A percentile compares a stretch with the other conserved stretches of the same genome.
Conservation (phyloP, 495 filamentous ascomycete species). For the Neurospora tetraspora region DNA sequence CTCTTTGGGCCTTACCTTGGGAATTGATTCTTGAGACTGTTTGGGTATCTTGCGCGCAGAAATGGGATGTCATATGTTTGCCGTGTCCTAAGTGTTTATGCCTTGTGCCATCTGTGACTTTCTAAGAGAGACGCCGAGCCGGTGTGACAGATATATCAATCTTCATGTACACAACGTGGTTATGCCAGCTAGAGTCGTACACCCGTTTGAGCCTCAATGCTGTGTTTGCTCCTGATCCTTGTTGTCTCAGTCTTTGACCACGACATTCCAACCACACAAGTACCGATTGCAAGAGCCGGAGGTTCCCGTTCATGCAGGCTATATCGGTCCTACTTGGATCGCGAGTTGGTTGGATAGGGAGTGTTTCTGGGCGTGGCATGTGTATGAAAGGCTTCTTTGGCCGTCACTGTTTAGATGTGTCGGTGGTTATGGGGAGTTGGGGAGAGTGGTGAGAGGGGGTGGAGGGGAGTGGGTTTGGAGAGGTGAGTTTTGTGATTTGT, state of each 20-base stretch:
- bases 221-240: background rate
- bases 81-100: background rate
- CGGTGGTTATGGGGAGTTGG: slow-evolving; percentile 13
- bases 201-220: background rate
- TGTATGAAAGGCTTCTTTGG: slow-evolving; percentile 19
- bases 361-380: slow-evolving; percentile 22
- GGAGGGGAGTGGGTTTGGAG: slow-evolving; percentile 9
- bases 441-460: slow-evolving; percentile 10
- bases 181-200: background rate
- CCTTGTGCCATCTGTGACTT: background rate
- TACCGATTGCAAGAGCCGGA: background rate
- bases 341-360: slow-evolving; percentile 13
- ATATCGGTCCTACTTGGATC: slow-evolving; percentile 3
- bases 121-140: background rate
- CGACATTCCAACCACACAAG: background rate
- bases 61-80: background rate
- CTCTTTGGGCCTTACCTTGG: background rate
- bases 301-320: background rate
- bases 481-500: slow-evolving; percentile 9
- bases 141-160: background rate
- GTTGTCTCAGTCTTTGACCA: background rate
- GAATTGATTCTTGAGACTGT: too few relatives aligned
- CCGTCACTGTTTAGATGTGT: slow-evolving; percentile 14
- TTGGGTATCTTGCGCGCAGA: background rate
- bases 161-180: background rate